Conservation (phyloP, 139 green algal genomes). For the Tetradesmus lagerheimii region DNA sequence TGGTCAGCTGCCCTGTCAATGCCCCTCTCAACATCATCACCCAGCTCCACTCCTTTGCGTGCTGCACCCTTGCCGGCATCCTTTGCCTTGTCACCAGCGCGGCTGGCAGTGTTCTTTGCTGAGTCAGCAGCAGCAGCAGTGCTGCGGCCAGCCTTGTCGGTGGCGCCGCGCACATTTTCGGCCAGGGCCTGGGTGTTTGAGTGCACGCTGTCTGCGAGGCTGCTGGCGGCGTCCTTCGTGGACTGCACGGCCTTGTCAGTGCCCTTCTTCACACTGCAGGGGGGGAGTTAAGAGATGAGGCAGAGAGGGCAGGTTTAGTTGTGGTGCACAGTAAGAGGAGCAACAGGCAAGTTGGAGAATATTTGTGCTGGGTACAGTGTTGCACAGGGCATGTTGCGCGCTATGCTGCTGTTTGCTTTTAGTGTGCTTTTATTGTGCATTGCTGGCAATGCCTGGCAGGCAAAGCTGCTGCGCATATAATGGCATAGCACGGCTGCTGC, state of each 20-base stretch:
- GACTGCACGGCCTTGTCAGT: constrained; percentile 19
- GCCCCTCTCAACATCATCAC: constrained; percentile 22
- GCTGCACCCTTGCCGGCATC: neutral
- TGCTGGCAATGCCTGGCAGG: no score
- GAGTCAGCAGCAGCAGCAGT: neutral
- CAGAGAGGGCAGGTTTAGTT: no score
- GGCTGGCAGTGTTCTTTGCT: neutral
- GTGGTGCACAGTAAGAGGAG: neutral
- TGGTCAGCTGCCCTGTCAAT: constrained; percentile 33
- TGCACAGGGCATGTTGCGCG: no score
- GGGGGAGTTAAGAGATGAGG: neutral
- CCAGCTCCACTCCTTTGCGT: neutral
- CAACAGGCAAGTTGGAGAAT: no score
- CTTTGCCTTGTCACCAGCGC: neutral
- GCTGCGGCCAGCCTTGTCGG: neutral
- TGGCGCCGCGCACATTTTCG: neutral
- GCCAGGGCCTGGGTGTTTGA: neutral
- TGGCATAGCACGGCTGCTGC: no score
- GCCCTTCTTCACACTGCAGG: constrained; percentile 31
- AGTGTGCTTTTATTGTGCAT: no score
- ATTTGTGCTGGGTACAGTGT: no score
- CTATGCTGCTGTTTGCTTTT: no score
- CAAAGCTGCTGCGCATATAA: no score
- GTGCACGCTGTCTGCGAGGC: constrained; percentile 21
- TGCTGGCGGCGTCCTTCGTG: constrained; percentile 5